Evolutionary conservation across 805 yeast genomes (phyloP).

Genomic region (Wickerhamiella alocasiicola): DNA sequence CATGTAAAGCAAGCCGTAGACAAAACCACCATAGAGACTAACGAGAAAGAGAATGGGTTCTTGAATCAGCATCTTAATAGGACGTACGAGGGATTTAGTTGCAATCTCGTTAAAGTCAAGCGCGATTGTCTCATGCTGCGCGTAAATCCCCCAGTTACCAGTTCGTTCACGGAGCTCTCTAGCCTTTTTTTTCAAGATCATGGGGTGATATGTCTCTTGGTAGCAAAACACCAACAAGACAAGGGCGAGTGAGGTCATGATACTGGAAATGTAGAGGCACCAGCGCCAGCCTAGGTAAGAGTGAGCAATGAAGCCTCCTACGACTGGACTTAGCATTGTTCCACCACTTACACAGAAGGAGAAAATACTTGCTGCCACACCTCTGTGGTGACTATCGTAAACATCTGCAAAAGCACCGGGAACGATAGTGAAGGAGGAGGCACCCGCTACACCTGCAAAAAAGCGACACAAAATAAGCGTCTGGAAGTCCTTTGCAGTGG

Average conservation of each 20-base stretch:
- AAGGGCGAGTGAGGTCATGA: slow-evolving; percentile 37
- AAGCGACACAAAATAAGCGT: slow-evolving; percentile 60
- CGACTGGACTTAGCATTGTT: slow-evolving; percentile 73
- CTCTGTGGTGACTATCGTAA: slow-evolving; percentile 53
- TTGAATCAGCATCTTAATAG: slow-evolving; percentile 26
- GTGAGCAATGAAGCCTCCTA: slow-evolving; percentile 53
- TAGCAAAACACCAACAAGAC: slow-evolving; percentile 33
- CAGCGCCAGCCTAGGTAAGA: slow-evolving; percentile 72
- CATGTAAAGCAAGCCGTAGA: slow-evolving; percentile 32
- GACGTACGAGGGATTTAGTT: slow-evolving; percentile 25
- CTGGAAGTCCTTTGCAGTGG: slow-evolving; percentile 67
- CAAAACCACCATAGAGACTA: slow-evolving; percentile 30
- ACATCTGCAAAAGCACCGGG: slow-evolving; percentile 83
- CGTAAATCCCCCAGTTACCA: slow-evolving; percentile 72
- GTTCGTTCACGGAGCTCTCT: slow-evolving; percentile 48
- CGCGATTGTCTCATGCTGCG: slow-evolving; percentile 40
- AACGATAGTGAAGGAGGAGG: slow-evolving; percentile 73
- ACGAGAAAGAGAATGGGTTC: slow-evolving; percentile 30
- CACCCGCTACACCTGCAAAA: slow-evolving; percentile 71
- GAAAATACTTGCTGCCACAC: slow-evolving; percentile 61
- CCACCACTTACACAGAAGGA: slow-evolving; percentile 64
- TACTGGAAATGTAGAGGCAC: slow-evolving; percentile 61
- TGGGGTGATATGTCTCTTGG: slow-evolving; percentile 66
- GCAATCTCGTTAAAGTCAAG: slow-evolving; percentile 31
- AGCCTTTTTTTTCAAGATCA: slow-evolving; percentile 52